These are phyloP conservation scores for Rhazya stricta DNA, from an alignment of 257 asterid species.

Conservation along the genomic window DNA sequence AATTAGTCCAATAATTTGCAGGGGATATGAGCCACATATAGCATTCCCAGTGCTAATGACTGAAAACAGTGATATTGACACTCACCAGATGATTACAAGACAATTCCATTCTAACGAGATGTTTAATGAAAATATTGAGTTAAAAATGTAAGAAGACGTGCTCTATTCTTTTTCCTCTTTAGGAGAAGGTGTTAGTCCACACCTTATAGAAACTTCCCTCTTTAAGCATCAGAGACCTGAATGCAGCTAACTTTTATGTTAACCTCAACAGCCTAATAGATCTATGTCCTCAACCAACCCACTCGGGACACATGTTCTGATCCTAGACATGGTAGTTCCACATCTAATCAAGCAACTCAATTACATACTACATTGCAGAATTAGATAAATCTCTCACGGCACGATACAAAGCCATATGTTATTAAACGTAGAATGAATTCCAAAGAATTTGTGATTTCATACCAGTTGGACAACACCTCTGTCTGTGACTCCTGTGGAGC, in stretches of 20 bases:
- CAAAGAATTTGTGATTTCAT: constrained; percentile 1
- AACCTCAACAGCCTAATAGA: background rate
- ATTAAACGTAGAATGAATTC: background rate
- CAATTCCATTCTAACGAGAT: background rate
- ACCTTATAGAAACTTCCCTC: background rate
- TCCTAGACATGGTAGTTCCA: background rate
- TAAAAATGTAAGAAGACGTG: background rate
- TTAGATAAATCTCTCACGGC: background rate
- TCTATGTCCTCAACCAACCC: background rate
- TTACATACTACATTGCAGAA: background rate
- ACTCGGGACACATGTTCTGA: no score
- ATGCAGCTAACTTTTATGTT: background rate
- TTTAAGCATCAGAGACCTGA: background rate
- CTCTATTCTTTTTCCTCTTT: background rate
- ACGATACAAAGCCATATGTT: background rate
- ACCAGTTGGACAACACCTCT: constrained; percentile 71
- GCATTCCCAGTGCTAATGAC: background rate
- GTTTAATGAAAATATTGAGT: background rate
- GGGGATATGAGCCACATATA: no score
- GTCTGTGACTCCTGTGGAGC: constrained; percentile 69
- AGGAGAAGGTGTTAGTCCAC: background rate
- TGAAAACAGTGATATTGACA: background rate
- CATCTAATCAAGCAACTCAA: background rate
- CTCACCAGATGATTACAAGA: background rate
- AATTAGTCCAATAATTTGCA: no score